phyloP scores from a whole-genome alignment of 208 protist genomes.

The Wallacemonas sp. region DNA sequence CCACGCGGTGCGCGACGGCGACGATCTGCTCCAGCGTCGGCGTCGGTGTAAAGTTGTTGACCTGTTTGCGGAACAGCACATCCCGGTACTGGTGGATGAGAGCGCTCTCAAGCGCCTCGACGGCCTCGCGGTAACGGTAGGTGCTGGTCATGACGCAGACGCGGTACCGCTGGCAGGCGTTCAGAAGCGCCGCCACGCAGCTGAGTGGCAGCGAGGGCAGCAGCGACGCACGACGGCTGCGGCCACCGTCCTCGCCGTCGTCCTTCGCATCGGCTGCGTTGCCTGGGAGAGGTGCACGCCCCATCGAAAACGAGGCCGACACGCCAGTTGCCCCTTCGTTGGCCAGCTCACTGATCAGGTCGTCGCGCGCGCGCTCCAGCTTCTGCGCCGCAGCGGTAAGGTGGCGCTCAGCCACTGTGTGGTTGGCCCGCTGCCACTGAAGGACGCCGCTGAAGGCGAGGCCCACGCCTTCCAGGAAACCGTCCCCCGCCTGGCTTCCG shows the following conservation, averaged over 20 bases:
- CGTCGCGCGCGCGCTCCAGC: slow-evolving; percentile 36
- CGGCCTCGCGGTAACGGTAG: slow-evolving; percentile 86
- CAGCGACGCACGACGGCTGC: background rate
- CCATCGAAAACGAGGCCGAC: background rate
- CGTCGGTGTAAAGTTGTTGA: slow-evolving; percentile 52
- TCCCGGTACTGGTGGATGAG: slow-evolving; percentile 73
- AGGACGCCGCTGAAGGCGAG: slow-evolving; percentile 71
- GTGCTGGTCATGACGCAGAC: slow-evolving; percentile 66
- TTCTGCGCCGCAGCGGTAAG: slow-evolving; percentile 47
- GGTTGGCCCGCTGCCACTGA: slow-evolving; percentile 74
- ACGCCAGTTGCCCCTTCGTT: background rate
- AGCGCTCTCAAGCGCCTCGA: slow-evolving; percentile 79
- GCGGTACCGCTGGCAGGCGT: slow-evolving; percentile 57
- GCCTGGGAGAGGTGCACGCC: background rate
- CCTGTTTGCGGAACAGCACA: slow-evolving; percentile 75
- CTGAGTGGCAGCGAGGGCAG: slow-evolving; percentile 35
- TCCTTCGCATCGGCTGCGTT: background rate
- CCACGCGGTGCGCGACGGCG: slow-evolving; percentile 59
- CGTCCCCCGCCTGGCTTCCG: slow-evolving; percentile 25
- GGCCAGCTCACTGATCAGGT: background rate
- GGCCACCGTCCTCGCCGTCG: background rate
- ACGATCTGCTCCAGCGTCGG: slow-evolving; percentile 84
- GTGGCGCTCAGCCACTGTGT: slow-evolving; percentile 68
- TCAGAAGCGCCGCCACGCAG: slow-evolving; percentile 47
- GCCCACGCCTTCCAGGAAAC: slow-evolving; percentile 63